These are phyloP conservation scores for Nicotiana tomentosiformis DNA, from an alignment of 257 asterid genomes.

Conservation along the genomic window DNA sequence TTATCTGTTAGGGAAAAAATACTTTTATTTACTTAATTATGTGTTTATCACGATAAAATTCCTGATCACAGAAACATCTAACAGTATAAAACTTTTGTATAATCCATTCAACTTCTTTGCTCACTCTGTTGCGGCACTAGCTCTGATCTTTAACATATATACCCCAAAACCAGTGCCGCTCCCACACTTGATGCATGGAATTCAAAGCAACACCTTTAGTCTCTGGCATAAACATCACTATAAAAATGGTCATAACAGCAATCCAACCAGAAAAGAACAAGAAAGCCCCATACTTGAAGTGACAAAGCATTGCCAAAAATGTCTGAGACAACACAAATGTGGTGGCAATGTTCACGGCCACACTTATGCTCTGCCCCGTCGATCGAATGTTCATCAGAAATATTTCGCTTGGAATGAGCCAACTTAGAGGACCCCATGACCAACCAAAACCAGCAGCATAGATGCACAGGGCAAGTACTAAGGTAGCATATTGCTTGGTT, in stretches of 20 bases:
- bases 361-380: constrained; percentile 76
- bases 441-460: constrained; percentile 73
- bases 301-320: constrained; percentile 70
- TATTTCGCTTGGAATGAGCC: constrained; percentile 83
- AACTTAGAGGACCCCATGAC: constrained; percentile 95
- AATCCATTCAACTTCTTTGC: neutral
- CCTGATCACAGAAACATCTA: neutral
- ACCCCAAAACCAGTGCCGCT: constrained; percentile 79
- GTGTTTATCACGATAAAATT: no score
- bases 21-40: no score
- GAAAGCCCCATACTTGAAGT: constrained; percentile 78
- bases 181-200: constrained; percentile 43
- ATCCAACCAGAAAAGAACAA: neutral
- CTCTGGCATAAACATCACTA: constrained; percentile 53
- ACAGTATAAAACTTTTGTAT: neutral
- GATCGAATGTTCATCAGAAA: constrained; percentile 76
- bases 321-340: constrained; percentile 71
- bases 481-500: constrained; percentile 11
- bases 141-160: constrained; percentile 23
- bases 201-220: constrained; percentile 85
- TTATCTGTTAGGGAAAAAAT: no score
- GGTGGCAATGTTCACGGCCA: constrained; percentile 56
- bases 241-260: no score
- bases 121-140: neutral
- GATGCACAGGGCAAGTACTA: constrained; percentile 62